Percentiles rank a stretch among this genome's conserved stretches.
phyloP scores from a whole-genome alignment of 371 early-diverging fungal genomes.

The Lichtheimia corymbifera region DNA sequence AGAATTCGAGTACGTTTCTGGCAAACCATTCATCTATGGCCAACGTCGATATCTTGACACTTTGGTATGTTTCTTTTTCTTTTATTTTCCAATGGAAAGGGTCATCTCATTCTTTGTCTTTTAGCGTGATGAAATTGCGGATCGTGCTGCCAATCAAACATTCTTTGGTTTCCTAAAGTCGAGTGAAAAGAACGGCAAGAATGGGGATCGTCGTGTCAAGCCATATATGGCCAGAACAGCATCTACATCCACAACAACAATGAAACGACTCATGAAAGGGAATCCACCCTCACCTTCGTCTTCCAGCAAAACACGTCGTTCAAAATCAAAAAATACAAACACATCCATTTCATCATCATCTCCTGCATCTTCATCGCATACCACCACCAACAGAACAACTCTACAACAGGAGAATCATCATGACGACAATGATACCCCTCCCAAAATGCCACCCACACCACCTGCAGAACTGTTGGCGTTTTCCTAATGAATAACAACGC shows the following conservation, averaged over 20 bases:
- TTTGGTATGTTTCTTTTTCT: conserved; percentile 23
- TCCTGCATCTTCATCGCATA: background rate
- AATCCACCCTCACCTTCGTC: background rate
- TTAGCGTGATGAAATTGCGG: conserved; percentile 62
- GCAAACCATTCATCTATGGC: conserved; percentile 58
- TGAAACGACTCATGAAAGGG: conserved; percentile 5
- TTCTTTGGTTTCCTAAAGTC: conserved; percentile 66
- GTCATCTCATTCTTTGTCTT: conserved; percentile 3
- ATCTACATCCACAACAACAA: conserved; percentile 5
- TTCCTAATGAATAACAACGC: too few species aligned
- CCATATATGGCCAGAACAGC: conserved; percentile 3
- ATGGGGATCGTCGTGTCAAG: conserved; percentile 3
- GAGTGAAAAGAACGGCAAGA: conserved; percentile 20
- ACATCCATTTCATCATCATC: conserved; percentile 7
- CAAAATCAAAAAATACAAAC: background rate
- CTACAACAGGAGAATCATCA: background rate
- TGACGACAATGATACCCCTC: background rate
- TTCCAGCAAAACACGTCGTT: conserved; percentile 4
- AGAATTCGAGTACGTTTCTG: conserved; percentile 53
- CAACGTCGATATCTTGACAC: conserved; percentile 52
- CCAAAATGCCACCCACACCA: conserved; percentile 25
- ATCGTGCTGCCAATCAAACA: conserved; percentile 69
- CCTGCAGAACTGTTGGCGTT: conserved; percentile 11
- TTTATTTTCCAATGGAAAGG: background rate
- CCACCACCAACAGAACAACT: background rate